Evolutionary conservation across 2,329 filamentous ascomycete species (phyloP), one percentile per base, ranked within the genome.

Genomic region (Bipolaris sorokiniana): DNA sequence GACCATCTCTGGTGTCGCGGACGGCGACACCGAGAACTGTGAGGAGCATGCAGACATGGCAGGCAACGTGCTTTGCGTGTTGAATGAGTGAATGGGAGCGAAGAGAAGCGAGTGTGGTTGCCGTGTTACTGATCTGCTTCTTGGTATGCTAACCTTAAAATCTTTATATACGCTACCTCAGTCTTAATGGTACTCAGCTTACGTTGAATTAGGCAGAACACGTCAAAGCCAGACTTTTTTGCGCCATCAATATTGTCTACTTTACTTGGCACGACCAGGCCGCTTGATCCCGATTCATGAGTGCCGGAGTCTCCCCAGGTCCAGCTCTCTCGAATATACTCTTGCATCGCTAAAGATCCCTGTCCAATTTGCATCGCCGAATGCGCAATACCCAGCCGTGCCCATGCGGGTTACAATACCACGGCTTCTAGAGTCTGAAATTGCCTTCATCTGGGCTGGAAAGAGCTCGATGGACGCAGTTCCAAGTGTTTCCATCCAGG

Each of bases 241-340:
- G 68, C 69, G 63, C 67, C 58, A 54, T 56, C 69, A 73, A 75
- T 73, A 72, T 73, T 68, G 66, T 70, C 65, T 70, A 68, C 67
- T 66, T 60, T 69, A 60, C 72, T 73, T 75, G 71, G 72, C 71
- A 64, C 51, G 59, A 62, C 71, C 66, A 69, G 67, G 70, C 65
- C 65, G 63, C 58, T 70, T 69, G 58, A 68, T 65, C 68, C 70
- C 71, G 67, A 72, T 59, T 71, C 62, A 70, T 69, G 67, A 65
- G 66, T 60, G 61, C 64, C 69, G 64, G 60, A 66, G 64, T 64
- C 64, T 63, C 54, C 53, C 67, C 55, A 63, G 63, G 68, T 66
- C 70, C 65, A 69, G 65, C 64, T 72, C 70, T 71, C 58, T 71
- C 67, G 61, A 73, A 72, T 72, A 71, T 72, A 72, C 62, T 68